Conservation (phyloP, 768 basidiomycete species). For the Lactarius tabidus region DNA sequence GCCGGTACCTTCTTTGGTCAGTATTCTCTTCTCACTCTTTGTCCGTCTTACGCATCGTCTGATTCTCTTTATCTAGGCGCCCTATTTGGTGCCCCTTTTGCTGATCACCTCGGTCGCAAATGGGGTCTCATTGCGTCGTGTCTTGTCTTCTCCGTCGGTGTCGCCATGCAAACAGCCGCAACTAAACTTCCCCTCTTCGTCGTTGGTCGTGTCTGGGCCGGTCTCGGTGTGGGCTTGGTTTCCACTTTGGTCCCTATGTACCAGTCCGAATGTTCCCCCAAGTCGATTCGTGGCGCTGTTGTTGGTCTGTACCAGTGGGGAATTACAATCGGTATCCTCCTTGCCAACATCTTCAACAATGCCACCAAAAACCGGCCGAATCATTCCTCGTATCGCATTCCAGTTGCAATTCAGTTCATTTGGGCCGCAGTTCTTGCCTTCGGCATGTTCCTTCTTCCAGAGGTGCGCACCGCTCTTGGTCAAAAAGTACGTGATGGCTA, state of each 20-base stretch:
- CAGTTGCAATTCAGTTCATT: slow-evolving; percentile 77
- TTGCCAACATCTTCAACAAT: slow-evolving; percentile 6
- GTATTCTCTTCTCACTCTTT: slow-evolving; percentile 17
- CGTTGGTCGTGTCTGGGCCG: slow-evolving; percentile 28
- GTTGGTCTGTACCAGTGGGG: slow-evolving; percentile 74
- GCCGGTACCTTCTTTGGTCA: slow-evolving; percentile 81
- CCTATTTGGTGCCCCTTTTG: slow-evolving; percentile 49
- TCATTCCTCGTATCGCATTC: slow-evolving; percentile 57
- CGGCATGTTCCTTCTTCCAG: slow-evolving; percentile 67
- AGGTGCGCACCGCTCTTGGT: slow-evolving; percentile 27
- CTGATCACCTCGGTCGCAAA: slow-evolving; percentile 51
- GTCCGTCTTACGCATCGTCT: not conserved
- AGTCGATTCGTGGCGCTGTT: slow-evolving; percentile 30
- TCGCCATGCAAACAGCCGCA: slow-evolving; percentile 61
- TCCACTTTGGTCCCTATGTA: slow-evolving; percentile 66
- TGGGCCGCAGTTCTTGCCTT: slow-evolving; percentile 65
- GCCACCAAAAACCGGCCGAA: slow-evolving; percentile 22
- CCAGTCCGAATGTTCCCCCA: slow-evolving; percentile 48
- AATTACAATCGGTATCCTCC: slow-evolving; percentile 24
- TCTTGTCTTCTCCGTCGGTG: slow-evolving; percentile 56
- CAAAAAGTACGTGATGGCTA: not conserved
- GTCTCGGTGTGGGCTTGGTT: slow-evolving; percentile 32
- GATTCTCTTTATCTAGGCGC: slow-evolving; percentile 37
- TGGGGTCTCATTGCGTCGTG: slow-evolving; percentile 46
- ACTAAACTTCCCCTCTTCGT: slow-evolving; percentile 54